A percentile compares a stretch with the other conserved stretches of the same genome.
Evolutionary conservation across 2,329 filamentous ascomycete genomes (phyloP).

Genomic region (Phyllosticta citribraziliensis): DNA sequence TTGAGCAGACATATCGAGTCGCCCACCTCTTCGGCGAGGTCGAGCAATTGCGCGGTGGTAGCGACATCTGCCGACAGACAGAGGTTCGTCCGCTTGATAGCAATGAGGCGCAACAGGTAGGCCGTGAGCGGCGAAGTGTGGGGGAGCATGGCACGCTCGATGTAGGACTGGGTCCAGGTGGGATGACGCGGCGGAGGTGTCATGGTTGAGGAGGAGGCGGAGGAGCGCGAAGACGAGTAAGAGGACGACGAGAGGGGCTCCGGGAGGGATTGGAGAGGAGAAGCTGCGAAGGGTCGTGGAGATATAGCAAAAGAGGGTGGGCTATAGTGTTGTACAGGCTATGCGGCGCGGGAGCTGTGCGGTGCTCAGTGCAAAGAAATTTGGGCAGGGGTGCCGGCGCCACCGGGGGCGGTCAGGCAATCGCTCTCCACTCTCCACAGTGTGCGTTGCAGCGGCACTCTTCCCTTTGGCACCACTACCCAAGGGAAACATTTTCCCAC

Average conservation of each 20-base stretch:
- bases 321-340: neutral
- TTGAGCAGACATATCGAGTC: conserved; percentile 52
- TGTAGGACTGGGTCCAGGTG: conserved; percentile 34
- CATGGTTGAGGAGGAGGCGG: neutral
- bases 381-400: neutral
- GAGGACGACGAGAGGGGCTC: neutral
- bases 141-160: conserved; percentile 34
- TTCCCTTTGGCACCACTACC: neutral
- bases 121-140: conserved; percentile 35
- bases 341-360: neutral
- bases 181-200: conserved; percentile 20
- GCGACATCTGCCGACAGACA: conserved; percentile 49
- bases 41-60: conserved; percentile 45
- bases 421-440: neutral
- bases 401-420: neutral
- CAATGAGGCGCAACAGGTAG: conserved; percentile 40
- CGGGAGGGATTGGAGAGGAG: neutral
- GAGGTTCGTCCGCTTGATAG: conserved; percentile 42
- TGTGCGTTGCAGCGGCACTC: neutral
- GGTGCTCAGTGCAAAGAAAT: neutral
- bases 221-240: neutral
- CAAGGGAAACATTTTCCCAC: neutral
- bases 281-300: neutral
- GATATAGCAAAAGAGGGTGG: neutral
- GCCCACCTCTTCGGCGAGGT: conserved; percentile 48